Base-by-base conservation (phyloP, 371 early-diverging fungal genomes). In the Circinella umbellata region DNA sequence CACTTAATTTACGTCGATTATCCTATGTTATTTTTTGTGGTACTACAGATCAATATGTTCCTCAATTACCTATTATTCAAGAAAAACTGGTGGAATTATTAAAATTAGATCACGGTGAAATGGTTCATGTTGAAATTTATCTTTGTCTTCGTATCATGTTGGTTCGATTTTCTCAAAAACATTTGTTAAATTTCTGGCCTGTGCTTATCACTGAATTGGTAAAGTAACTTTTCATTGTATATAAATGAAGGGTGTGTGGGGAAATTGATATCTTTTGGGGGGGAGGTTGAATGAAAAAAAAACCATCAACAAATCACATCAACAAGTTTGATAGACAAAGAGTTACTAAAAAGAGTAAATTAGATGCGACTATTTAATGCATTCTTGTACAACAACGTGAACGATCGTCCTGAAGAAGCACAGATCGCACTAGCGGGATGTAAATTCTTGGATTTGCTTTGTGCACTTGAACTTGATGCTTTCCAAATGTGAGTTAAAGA, bases 71-170 rank as follows among this genome's bases (percentile, higher is more conserved):
- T 5, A 77, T 83, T 8, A 90, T 97, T 34, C 95, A 95, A 74
- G 96, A 96, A 69, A 94, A 94, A 68, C 79, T 97, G 14, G 96
- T 96, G 0, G 96, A 97, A 62, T 76, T 95, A 65, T 72, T 96
- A 57, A 95, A 95, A 73, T 73, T 89, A 51, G 82, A 80, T 7
- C 85, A 88, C 34, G 79, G 87, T 4, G 90, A 89, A 67, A 80
- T 88, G 68, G 90, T 96, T 11, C 92, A 93, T 62, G 86, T 87
- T 9, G 97, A 96, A 77, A 91, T 94, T 37, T 96, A 92, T 70
- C 73, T 95, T 5, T 95, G 93, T 68, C 76, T 96, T 35, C 85
- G 98, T 35, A 90, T 96, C 18, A 74, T 97, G 62, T 77, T 96
- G 48, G 86, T 89, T 61, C 87, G 96, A 4, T 84, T 96, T 63